Base-by-base conservation (phyloP, 23 red algal genomes). In the Gracilaria gracilis region DNA sequence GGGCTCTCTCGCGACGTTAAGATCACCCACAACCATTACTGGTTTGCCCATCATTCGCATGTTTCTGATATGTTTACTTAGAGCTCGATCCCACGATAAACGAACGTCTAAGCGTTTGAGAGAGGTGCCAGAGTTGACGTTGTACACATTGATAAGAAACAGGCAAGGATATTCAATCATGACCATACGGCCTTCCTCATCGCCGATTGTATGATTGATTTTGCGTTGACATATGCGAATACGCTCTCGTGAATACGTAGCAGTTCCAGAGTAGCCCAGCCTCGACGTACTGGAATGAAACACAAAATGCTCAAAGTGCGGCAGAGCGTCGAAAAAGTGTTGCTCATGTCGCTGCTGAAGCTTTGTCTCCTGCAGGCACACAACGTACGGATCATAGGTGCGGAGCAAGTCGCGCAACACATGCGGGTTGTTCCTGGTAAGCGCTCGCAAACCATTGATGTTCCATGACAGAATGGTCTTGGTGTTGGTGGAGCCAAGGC, bases 281-380 rank as follows among this genome's bases (percentile, higher is more conserved):
- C 88, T 46, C 4, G 71, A 35, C 23, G 58, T 59, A 53, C 85
- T 84, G 24, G 83, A 91, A 59, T 90, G 38, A n/a, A 81, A 95
- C 28, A 84, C 31, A 33, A 48, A 16, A 47, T 29, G 46, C 29
- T 50, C 37, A 40, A 77, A 73, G 17, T 61, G 74, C 48, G 70
- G 85, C 24, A 91, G 57, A 25, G 54, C 35, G n/a, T 64, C 27
- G 37, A 29, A 19, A 25, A 89, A 88, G 0, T 82, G 57, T 2
- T n/a, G 19, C 42, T 89, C 81, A 75, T 81, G 83, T 29, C 54
- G 50, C 51, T 50, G 28, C 19, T 83, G 86, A 14, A 95, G 29
- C 20, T 75, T 84, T 12, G 87, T 91, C 27, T 90, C 77, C 82
- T 90, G 93, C 21, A 95, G 77, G 46, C 93, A 88, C 2, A 95